Base-by-base conservation (phyloP, 1,284 basidiomycete genomes). In the Rhodotorula sp. region DNA sequence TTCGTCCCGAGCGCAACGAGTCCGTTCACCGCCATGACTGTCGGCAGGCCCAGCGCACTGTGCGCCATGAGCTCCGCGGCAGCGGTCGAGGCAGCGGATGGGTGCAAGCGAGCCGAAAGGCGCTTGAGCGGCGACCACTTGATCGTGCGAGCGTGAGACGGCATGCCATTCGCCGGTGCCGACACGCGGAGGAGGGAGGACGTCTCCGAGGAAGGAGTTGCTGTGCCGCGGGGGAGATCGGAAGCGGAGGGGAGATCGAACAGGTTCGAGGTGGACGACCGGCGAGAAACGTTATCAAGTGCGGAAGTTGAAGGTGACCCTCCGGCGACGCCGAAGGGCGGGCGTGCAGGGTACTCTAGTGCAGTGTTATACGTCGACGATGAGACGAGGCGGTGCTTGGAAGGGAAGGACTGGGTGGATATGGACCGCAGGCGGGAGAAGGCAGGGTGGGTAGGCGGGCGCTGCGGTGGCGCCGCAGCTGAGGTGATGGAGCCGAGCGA, bases 1-100 rank as follows among this genome's bases (percentile, higher is more conserved):
- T 89, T 88, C 0, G 91, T 94, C 8, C 97, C 97, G 9, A 98
- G 85, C 72, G 93, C 97, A 48, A 99, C 88, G 71, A 97, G 83
- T 0, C 94, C 95, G 76, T 92, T 92, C 19, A 91, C 90, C 17
- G 91, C 89, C 67, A 98, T 82, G 21, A 91, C 91, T 0, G 90
- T 92, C 0, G 95, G 93, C 0, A 82, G 83, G 0, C 91, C 91
- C 50, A 80, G 48, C 51, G 69, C 54, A 54, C 53, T 54, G 53
- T 56, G 48, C 46, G 67, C 53, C 64, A 63, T 66, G 55, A 37
- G 46, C 41, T 60, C 62, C 3, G 67, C 65, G 41, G 66, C 44
- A 21, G 51, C 19, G 39, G 51, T 17, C 8, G 50, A 68, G 1
- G 29, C 53, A 37, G 61, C 58, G 63, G 76, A 60, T 46, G 79